These are phyloP conservation scores for Chrysoporthe puriensis DNA, from an alignment of 2,329 filamentous ascomycete genomes.

Conservation along the genomic window DNA sequence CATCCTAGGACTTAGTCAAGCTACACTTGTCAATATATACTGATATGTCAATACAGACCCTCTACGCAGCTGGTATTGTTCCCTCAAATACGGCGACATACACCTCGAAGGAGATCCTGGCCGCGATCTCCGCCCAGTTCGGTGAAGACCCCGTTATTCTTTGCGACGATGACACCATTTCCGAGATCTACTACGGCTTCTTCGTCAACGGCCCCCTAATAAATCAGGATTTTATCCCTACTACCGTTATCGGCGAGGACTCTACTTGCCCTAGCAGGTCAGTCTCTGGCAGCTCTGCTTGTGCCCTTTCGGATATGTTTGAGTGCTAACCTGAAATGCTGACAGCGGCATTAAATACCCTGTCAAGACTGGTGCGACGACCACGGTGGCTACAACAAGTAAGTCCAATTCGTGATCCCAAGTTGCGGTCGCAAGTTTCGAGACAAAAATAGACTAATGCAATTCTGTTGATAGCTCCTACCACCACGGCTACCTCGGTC, in stretches of 20 bases:
- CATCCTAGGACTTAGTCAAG: not conserved
- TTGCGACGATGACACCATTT: constrained; percentile 18
- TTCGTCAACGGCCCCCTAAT: constrained; percentile 19
- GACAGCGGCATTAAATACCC: constrained; percentile 23
- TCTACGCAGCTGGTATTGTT: constrained; percentile 24
- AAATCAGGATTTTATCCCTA: constrained; percentile 22
- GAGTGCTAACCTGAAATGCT: not conserved
- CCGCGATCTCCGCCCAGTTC: constrained; percentile 24
- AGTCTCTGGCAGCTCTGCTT: not conserved
- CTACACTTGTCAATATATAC: not conserved
- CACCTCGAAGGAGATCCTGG: constrained; percentile 20
- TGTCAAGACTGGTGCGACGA: constrained; percentile 19
- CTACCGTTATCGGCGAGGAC: constrained; percentile 20
- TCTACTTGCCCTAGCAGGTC: constrained; percentile 19
- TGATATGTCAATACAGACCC: constrained; percentile 12
- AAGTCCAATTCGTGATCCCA: not conserved
- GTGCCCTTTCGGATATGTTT: not conserved
- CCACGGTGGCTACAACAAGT: constrained; percentile 15
- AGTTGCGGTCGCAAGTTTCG: not conserved
- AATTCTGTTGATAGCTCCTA: not conserved
- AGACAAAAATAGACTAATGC: not conserved
- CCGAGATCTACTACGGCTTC: constrained; percentile 28
- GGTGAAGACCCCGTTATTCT: constrained; percentile 24
- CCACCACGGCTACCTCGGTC: constrained; percentile 11
- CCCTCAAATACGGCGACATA: constrained; percentile 25